Conservation (phyloP, 345 rosid genomes). For the Aquilaria sinensis region DNA sequence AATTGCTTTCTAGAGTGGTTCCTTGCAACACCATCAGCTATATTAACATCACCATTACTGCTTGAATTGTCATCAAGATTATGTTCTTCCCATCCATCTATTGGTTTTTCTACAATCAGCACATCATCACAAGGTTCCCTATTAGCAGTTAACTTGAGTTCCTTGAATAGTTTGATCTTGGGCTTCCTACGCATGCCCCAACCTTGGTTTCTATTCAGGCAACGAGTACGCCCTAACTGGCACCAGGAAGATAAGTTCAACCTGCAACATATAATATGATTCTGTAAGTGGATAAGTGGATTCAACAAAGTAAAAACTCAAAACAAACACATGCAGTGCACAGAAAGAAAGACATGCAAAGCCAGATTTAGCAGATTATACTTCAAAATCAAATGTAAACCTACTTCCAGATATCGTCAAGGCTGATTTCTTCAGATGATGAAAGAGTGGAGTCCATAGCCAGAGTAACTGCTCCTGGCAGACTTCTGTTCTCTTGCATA, state of each 20-base stretch:
- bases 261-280: slow-evolving; percentile 35
- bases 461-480: slow-evolving; percentile 32
- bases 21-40: slow-evolving; percentile 25
- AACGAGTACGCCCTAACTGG: slow-evolving; percentile 37
- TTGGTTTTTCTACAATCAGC: slow-evolving; percentile 43
- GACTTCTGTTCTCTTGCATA: slow-evolving; percentile 24
- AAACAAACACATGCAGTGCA: not conserved
- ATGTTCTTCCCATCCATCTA: slow-evolving; percentile 39
- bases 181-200: slow-evolving; percentile 84
- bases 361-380: too few relatives aligned
- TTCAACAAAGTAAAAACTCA: slow-evolving; percentile 2
- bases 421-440: slow-evolving; percentile 33
- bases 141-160: slow-evolving; percentile 55
- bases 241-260: slow-evolving; percentile 72
- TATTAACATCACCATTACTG: slow-evolving; percentile 18
- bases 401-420: slow-evolving; percentile 61
- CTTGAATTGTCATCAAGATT: slow-evolving; percentile 24
- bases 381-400: slow-evolving; percentile 7
- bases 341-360: not conserved
- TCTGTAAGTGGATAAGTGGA: slow-evolving; percentile 10
- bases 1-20: slow-evolving; percentile 47
- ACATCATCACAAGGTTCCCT: slow-evolving; percentile 40
- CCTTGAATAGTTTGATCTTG: slow-evolving; percentile 53
- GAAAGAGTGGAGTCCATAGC: slow-evolving; percentile 56
- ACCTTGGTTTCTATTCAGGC: slow-evolving; percentile 35